Evolutionary conservation across 768 basidiomycete species (phyloP), one percentile per base, ranked within the genome.

Genomic region (Brasilioporus rufonigricans): DNA sequence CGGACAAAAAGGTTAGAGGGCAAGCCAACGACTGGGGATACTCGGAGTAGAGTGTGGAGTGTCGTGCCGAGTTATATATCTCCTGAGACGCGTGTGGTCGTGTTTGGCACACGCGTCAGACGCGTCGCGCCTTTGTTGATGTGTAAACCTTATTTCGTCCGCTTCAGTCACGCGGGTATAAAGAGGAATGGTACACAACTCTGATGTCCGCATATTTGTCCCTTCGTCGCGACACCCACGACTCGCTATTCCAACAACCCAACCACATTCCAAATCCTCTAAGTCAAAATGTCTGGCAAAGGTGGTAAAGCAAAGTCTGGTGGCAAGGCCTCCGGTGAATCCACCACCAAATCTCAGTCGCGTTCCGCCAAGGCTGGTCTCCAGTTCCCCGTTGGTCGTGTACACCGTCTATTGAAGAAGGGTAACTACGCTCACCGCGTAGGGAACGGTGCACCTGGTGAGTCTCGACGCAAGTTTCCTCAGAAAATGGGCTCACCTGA

Each of bases 231-330:
- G 21, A 16, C 32, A 23, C 36, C 29, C 26, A 4, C 33, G 11
- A 12, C 29, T 23, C 19, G 10, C 16, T n/a, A 43, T 23, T 40
- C 27, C 6, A 35, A 19, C 43, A 49, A 32, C 35, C 27, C 8
- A 27, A 21, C 4, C 26, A 27, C 35, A 36, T 11, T 12, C 31
- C 9, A 18, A 36, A 19, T 38, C 21, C 29, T 14, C 40, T 58
- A 12, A 59, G 59, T 40, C 40, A 63, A 49, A 52, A 70, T 71
- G 73, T 73, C 75, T 67, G 71, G 74, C 52, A 80, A 73, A 63
- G 65, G 72, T 32, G 74, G 74, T 31, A 89, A 89, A 73, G 83
- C 86, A 44, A 77, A 83, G 61, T 81, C 85, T 51, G 87, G 86
- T 64, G 84, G 89, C 64, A 83, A 82, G 63, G 77, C 83, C n/a